Base-by-base conservation (phyloP, 805 yeast species). In the Torulaspora quercuum region DNA sequence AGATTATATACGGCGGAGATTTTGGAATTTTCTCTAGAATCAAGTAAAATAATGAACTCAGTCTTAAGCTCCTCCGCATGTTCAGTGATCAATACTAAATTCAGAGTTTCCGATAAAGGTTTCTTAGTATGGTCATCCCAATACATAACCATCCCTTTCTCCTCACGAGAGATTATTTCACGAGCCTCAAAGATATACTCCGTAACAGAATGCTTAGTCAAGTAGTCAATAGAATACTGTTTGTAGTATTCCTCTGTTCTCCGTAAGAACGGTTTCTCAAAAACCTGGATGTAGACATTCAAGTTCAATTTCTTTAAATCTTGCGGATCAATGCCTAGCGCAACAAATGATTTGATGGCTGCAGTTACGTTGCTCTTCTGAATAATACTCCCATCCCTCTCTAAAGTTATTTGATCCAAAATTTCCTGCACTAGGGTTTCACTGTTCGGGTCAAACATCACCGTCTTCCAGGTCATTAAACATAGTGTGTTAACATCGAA, bases 401-500 rank as follows among this genome's bases (percentile, higher is more conserved):
- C 95, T 34, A 70, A 64, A 50, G 78, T 80, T 37, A 94, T 81
- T 55, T 82, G 81, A 20, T 73, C 77, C 60, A 90, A 72, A 19
- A 90, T 78, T 53, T 90, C 90, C 11, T 61, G 59, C 46, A 87
- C 77, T 37, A 94, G 69, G 6, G 54, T 56, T 4, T 72, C 72
- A 29, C 77, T 70, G 53, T 87, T 75, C 16, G 76, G 73, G 44
- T 74, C 73, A 61, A 92, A 90, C 76, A 92, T 73, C 41, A 78
- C 76, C 41, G 78, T 77, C 55, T 83, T 81, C 99, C 99, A 92
- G 32, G 85, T 80, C 48, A 88, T 71, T 35, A 90, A 67, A 34
- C 95, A 83, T 46, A 92, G 69, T 4, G 96, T 87, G 57, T 88
- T 81, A 14, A 94, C 94, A 61, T 92, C 98, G 61, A 79, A 87